Evolutionary conservation across 2,329 filamentous ascomycete genomes (phyloP).

Genomic region (Penicillium sp.): DNA sequence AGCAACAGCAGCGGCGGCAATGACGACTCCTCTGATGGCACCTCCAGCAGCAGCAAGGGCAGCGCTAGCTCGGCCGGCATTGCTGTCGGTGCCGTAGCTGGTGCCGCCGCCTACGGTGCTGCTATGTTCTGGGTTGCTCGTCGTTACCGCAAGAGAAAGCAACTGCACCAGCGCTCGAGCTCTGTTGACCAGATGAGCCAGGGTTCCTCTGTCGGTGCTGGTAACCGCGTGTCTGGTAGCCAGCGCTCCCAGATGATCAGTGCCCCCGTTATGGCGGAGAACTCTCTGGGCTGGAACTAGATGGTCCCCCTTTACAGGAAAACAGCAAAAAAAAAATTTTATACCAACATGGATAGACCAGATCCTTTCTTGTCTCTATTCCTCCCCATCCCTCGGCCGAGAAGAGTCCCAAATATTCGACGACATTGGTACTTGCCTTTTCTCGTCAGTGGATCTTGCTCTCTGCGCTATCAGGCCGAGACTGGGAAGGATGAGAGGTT

Average conservation of each 20-base stretch:
- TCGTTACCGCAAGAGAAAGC: conserved; percentile 83
- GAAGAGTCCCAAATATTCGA: background rate
- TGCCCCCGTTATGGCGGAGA: conserved; percentile 86
- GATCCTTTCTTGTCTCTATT: conserved; percentile 3
- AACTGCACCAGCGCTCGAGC: conserved; percentile 73
- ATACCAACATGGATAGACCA: conserved; percentile 16
- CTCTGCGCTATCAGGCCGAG: background rate
- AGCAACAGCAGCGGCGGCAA: conserved; percentile 33
- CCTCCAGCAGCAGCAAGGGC: conserved; percentile 43
- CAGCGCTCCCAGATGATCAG: conserved; percentile 77
- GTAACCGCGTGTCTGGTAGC: conserved; percentile 57
- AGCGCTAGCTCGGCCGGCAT: conserved; percentile 60
- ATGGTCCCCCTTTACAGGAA: conserved; percentile 10
- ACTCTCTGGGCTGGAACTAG: conserved; percentile 95
- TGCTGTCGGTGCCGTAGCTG: conserved; percentile 72
- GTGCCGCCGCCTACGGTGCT: conserved; percentile 83
- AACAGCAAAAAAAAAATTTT: background rate
- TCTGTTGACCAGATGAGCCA: conserved; percentile 71
- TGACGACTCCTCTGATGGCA: conserved; percentile 47
- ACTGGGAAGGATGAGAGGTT: conserved; percentile 11
- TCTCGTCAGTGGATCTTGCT: background rate
- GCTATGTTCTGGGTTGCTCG: conserved; percentile 93
- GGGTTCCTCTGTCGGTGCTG: conserved; percentile 46
- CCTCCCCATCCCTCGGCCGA: background rate
- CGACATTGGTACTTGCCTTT: background rate